Base-by-base conservation (phyloP, 2,329 filamentous ascomycete species). In the Ceratocystis huliohia region DNA sequence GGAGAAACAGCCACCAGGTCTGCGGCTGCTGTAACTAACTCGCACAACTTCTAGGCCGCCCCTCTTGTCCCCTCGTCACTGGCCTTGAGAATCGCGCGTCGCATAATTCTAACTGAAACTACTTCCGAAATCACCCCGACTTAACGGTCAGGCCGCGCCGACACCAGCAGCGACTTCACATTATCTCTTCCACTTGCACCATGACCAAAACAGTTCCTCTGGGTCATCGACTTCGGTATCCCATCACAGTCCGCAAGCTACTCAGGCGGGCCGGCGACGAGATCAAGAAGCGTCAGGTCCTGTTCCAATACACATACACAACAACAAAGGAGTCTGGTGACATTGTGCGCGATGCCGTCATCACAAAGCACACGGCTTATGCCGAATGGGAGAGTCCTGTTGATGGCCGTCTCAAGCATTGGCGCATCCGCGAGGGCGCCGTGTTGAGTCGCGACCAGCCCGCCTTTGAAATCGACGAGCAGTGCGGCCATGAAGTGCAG, bases 401-500 rank as follows among this genome's bases (percentile, higher is more conserved):
- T 62, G 91, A 96, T 74, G 94, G 94, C 65, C 87, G 81, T 65
- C 78, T 97, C 68, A 83, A 84, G 70, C 78, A 83, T 74, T 96
- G 93, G 90, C 85, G 84, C 72, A 82, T 97, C 71, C 77, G 77
- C 70, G 84, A 85, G 66, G 89, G 87, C 68, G 81, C 85, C 70
- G 79, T 84, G 71, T 81, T 93, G 67, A 75, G 78, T 4, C 78
- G 78, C 61, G 84, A 88, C 73, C 79, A 79, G 69, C 73, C 78
- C 1, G 83, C 82, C 69, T 84, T 91, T 68, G 86, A 91, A 68
- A 88, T 99, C 65, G 88, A 96, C 72, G 94, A 99, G 78, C 85
- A 88, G 66, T 99, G 94, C 76, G 83, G 88, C 37, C 94, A 99
- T 76, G 89, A 93, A 72, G 82, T 96, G 50, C 93, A 97, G 75